Evolutionary conservation across 345 rosid species (phyloP).

Genomic region (Citrus mangshanensis): DNA sequence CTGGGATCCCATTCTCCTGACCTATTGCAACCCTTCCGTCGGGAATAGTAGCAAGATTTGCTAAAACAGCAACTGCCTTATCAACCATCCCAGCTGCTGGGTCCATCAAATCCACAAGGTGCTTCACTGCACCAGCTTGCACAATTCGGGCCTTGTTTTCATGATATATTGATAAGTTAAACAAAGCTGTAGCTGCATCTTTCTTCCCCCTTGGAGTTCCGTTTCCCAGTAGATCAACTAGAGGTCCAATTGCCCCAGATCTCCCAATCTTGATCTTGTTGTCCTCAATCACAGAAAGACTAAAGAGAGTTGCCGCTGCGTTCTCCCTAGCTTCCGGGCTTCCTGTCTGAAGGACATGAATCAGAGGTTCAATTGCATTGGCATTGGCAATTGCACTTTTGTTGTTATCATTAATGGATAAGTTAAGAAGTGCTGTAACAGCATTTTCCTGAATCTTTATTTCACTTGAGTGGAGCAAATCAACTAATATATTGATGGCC

Average conservation of each 20-base stretch:
- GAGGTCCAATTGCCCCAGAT: slow-evolving; percentile 83
- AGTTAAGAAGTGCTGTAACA: slow-evolving; percentile 86
- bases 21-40: slow-evolving; percentile 88
- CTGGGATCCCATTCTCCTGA: slow-evolving; percentile 71
- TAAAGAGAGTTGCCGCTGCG: slow-evolving; percentile 83
- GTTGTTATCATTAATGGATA: slow-evolving; percentile 79
- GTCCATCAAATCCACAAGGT: slow-evolving; percentile 90
- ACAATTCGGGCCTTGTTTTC: slow-evolving; percentile 78
- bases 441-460: slow-evolving; percentile 65
- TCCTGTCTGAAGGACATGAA: slow-evolving; percentile 79
- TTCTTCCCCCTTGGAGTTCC: slow-evolving; percentile 87
- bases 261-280: slow-evolving; percentile 78
- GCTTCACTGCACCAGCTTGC: slow-evolving; percentile 83
- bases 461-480: slow-evolving; percentile 59
- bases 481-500: slow-evolving; percentile 59
- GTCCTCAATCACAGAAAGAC: slow-evolving; percentile 79
- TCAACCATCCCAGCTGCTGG: slow-evolving; percentile 95
- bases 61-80: slow-evolving; percentile 83
- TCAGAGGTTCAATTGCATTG: slow-evolving; percentile 71
- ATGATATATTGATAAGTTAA: slow-evolving; percentile 71
- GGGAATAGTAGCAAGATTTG: slow-evolving; percentile 77
- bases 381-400: slow-evolving; percentile 67
- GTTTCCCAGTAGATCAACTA: slow-evolving; percentile 75
- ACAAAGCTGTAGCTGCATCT: slow-evolving; percentile 92
- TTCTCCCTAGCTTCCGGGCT: slow-evolving; percentile 84